A percentile compares a stretch with the other conserved stretches of the same genome.
phyloP scores from a whole-genome alignment of 495 filamentous ascomycete genomes.

The Gamarada debralockiae region DNA sequence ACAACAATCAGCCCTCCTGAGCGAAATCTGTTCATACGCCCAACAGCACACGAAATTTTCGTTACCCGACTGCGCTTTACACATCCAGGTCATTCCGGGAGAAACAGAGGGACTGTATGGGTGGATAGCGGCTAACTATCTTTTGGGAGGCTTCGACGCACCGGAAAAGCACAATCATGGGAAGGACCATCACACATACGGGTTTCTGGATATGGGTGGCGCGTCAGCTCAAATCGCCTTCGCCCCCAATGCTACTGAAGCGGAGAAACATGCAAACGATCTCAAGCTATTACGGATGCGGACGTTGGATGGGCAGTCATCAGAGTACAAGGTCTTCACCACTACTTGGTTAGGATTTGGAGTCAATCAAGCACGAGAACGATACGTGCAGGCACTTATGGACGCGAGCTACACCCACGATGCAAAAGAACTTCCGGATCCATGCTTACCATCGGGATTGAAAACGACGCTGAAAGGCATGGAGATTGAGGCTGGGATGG shows the following conservation, averaged over 20 bases:
- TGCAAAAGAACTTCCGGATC: conserved; percentile 74
- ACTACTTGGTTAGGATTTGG: conserved; percentile 97
- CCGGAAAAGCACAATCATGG: conserved; percentile 67
- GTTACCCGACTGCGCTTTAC: conserved; percentile 82
- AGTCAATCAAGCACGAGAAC: conserved; percentile 80
- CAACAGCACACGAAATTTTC: conserved; percentile 74
- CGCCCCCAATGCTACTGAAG: conserved; percentile 88
- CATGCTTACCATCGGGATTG: conserved; percentile 80
- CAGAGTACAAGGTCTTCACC: conserved; percentile 87
- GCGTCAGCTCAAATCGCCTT: conserved; percentile 98
- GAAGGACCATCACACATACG: conserved; percentile 92
- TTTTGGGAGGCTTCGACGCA: conserved; percentile 89
- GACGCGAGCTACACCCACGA: conserved; percentile 49
- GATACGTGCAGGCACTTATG: conserved; percentile 71
- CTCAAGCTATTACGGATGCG: conserved; percentile 81
- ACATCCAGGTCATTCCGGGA: conserved; percentile 95
- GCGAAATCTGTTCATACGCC: conserved; percentile 81
- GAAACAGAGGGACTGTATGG: conserved; percentile 96
- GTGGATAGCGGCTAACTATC: conserved; percentile 98
- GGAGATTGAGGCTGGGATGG: conserved; percentile 31
- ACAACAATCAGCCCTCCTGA: conserved; percentile 66
- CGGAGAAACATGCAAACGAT: conserved; percentile 85
- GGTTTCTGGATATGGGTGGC: conserved; percentile 97
- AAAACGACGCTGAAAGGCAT: conserved; percentile 62
- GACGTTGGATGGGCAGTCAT: conserved; percentile 67